Conservation (phyloP, 352 stramenopile genomes). For the Phytophthora rubi region DNA sequence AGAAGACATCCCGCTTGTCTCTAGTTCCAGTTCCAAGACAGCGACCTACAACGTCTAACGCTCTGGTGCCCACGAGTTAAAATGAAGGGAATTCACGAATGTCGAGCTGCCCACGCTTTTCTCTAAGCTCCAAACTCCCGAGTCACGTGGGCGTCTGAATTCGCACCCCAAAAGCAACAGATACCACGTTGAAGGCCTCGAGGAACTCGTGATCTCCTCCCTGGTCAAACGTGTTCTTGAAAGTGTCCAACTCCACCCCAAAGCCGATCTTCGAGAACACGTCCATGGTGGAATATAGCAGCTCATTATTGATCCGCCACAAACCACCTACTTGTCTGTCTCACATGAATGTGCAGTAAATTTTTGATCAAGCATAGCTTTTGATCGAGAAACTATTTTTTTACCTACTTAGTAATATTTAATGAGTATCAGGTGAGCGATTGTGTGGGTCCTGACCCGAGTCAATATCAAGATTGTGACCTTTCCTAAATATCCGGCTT, state of each 20-base stretch:
- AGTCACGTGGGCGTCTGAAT: conserved; percentile 2
- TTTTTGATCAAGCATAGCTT: no score
- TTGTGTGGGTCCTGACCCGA: no score
- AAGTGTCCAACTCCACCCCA: not conserved
- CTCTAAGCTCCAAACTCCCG: not conserved
- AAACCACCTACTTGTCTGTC: no score
- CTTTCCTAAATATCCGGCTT: no score
- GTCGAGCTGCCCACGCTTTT: no score
- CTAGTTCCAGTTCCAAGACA: not conserved
- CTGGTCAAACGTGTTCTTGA: conserved; percentile 5
- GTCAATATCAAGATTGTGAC: no score
- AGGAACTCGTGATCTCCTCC: not conserved
- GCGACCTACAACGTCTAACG: not conserved
- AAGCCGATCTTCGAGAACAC: conserved; percentile 1
- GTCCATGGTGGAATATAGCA: conserved; percentile 23
- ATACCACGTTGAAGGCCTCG: conserved; percentile 5
- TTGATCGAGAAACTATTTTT: no score
- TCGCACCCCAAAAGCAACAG: not conserved
- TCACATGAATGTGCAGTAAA: no score
- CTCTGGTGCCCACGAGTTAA: not conserved
- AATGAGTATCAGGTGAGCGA: no score
- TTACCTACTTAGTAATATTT: no score
- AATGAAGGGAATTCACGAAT: not conserved
- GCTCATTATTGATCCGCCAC: conserved; percentile 8
- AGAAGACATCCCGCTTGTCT: not conserved